phyloP scores from a whole-genome alignment of 2,329 filamentous ascomycete species.

The Trematosphaeria pertusa region DNA sequence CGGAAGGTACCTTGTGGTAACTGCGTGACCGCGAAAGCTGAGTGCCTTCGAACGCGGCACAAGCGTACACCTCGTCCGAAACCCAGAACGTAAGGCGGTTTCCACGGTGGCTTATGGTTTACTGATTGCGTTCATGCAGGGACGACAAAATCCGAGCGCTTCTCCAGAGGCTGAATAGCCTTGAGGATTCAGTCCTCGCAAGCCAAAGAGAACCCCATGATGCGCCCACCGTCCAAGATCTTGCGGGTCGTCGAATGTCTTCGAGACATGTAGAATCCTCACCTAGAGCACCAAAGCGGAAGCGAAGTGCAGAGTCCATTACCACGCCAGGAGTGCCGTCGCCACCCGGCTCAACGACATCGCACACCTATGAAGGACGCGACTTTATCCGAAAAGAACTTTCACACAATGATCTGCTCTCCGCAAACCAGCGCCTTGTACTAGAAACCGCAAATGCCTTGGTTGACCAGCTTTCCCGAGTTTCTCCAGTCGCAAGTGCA shows the following conservation, averaged over 20 bases:
- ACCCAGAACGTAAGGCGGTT: slow-evolving; percentile 30
- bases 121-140: slow-evolving; percentile 11
- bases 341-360: slow-evolving; percentile 25
- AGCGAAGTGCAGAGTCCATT: slow-evolving; percentile 3
- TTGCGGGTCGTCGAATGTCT: neutral
- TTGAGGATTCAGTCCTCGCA: slow-evolving; percentile 37
- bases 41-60: slow-evolving; percentile 42
- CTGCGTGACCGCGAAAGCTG: slow-evolving; percentile 30
- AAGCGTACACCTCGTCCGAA: slow-evolving; percentile 34
- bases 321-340: slow-evolving; percentile 1
- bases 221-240: neutral
- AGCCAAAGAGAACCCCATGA: neutral
- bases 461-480: slow-evolving; percentile 37
- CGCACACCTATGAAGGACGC: slow-evolving; percentile 32
- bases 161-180: slow-evolving; percentile 32
- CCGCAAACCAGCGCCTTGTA: slow-evolving; percentile 34
- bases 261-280: too few species aligned
- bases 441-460: slow-evolving; percentile 40
- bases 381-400: slow-evolving; percentile 38
- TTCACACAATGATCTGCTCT: slow-evolving; percentile 32
- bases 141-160: slow-evolving; percentile 41
- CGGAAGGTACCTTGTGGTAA: slow-evolving; percentile 43
- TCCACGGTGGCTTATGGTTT: neutral
- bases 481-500: slow-evolving; percentile 25
- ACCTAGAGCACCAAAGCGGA: slow-evolving; percentile 3